Base-by-base conservation (phyloP, 2,329 filamentous ascomycete genomes). In the Myriangium duriaei region DNA sequence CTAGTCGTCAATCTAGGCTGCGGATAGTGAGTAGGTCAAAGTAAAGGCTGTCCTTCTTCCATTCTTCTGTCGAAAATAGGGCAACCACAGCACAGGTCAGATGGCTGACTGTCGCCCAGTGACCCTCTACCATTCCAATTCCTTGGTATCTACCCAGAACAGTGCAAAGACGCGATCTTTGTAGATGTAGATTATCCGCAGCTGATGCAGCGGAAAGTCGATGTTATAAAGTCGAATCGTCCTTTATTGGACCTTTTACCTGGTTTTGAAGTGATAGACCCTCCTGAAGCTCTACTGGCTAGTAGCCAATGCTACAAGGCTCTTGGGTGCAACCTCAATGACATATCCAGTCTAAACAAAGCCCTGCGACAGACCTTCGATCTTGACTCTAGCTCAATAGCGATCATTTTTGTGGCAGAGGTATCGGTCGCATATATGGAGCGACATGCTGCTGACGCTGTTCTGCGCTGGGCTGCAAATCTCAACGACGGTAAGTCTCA, bases 381-480 rank as follows among this genome's bases (percentile, higher is more conserved):
- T 28, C 54, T 79, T 11, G 54, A 68, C 1, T 62, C 72, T 5
- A 75, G 72, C 42, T 66, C 70, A 2, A 70, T 94, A 2, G 51
- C 53, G 3, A 49, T 57, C 6, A 63, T 95, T 15, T 93, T 91
- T 50, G 71, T 86, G 16, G 86, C 86, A 1, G 88, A 96, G 59
- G 86, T 94, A 11, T 92, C 86, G 3, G 74, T 93, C 29, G 91
- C 85, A 1, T 93, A 93, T 51, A 92, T 94, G 83, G 76, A 85
- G 40, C 73, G 75, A 2, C 57, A 71, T 14, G 76, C 75, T 29
- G 77, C 85, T 4, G 79, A 94, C 61, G 66, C 70, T 11, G 65
- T 95, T 6, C 77, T 95, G 18, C 55, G 67, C 35, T 95, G 85
- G 85, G 79, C 81, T n/a, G 74, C 75, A 39, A 72, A 63, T 9